Percentiles rank a stretch among this genome's conserved stretches.
These are phyloP conservation scores for Phytophthora rubi DNA, from an alignment of 352 stramenopile species.

Conservation along the genomic window DNA sequence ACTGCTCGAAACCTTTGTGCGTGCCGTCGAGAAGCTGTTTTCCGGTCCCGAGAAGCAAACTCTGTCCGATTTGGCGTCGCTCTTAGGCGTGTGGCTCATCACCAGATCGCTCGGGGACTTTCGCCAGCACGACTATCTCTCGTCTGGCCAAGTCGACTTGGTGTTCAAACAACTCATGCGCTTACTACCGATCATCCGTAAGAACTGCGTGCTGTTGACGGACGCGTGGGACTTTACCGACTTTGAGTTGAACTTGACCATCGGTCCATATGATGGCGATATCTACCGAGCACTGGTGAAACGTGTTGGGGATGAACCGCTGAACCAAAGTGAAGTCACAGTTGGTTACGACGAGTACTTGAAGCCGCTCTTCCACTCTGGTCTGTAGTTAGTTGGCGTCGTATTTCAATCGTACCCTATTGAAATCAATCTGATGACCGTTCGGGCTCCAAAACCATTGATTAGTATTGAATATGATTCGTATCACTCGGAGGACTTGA, in stretches of 20 bases:
- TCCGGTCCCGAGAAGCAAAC: conserved; percentile 20
- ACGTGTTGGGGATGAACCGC: conserved; percentile 32
- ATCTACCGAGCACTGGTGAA: conserved; percentile 52
- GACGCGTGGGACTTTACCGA: conserved; percentile 48
- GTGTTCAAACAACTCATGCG: conserved; percentile 24
- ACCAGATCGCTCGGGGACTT: conserved; percentile 48
- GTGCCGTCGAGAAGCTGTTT: conserved; percentile 25
- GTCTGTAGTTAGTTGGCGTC: conserved; percentile 1
- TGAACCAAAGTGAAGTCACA: conserved; percentile 46
- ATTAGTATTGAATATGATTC: too few species aligned
- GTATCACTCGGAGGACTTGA: too few species aligned
- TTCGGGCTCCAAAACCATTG: too few species aligned
- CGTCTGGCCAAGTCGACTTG: conserved; percentile 5
- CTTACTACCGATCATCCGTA: conserved; percentile 42
- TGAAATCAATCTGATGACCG: too few species aligned
- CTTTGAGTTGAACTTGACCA: conserved; percentile 63
- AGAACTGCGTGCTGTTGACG: conserved; percentile 54
- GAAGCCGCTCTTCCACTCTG: conserved; percentile 31
- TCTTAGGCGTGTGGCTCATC: conserved; percentile 46
- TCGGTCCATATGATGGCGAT: conserved; percentile 52
- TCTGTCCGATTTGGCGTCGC: conserved; percentile 22
- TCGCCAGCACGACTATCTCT: conserved; percentile 45
- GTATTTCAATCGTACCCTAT: conserved; percentile 1
- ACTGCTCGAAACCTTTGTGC: conserved; percentile 40
- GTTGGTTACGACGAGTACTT: conserved; percentile 46